phyloP scores from a whole-genome alignment of 257 asterid species.

The Jacaranda mimosifolia region DNA sequence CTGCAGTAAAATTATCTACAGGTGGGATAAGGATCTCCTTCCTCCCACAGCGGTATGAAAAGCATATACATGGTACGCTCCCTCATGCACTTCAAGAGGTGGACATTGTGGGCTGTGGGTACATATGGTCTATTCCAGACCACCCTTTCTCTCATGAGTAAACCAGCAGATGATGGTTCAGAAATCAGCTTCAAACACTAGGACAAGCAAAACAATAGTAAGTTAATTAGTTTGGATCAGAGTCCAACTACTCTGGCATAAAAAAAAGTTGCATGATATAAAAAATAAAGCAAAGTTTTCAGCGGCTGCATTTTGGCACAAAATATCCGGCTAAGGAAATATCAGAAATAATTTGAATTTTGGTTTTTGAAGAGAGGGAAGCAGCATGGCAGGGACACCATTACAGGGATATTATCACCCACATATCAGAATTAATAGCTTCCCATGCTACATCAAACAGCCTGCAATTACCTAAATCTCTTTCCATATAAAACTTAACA shows the following conservation, averaged over 20 bases:
- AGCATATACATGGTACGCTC: not conserved
- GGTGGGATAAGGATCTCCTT: slow-evolving; percentile 31
- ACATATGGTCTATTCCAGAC: not conserved
- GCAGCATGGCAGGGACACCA: too few species aligned
- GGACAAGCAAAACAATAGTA: not conserved
- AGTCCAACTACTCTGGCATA: not conserved
- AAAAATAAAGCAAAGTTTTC: not conserved
- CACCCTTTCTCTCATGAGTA: not conserved
- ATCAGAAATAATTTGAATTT: too few species aligned
- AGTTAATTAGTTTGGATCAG: not conserved
- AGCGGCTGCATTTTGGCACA: too few species aligned
- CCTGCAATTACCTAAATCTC: too few species aligned
- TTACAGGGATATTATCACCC: too few species aligned
- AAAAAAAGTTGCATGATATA: not conserved
- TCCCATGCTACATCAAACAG: too few species aligned
- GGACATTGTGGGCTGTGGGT: slow-evolving; percentile 10
- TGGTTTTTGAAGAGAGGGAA: too few species aligned
- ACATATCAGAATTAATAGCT: too few species aligned
- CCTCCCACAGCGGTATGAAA: not conserved
- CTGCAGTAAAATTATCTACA: slow-evolving; percentile 38
- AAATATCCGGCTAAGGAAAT: too few species aligned
- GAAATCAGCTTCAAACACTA: slow-evolving; percentile 6
- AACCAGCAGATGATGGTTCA: slow-evolving; percentile 12
- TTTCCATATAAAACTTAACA: too few species aligned
- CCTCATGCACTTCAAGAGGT: not conserved